phyloP scores from a whole-genome alignment of 2,329 filamentous ascomycete species.

The Trichoderma sp. region DNA sequence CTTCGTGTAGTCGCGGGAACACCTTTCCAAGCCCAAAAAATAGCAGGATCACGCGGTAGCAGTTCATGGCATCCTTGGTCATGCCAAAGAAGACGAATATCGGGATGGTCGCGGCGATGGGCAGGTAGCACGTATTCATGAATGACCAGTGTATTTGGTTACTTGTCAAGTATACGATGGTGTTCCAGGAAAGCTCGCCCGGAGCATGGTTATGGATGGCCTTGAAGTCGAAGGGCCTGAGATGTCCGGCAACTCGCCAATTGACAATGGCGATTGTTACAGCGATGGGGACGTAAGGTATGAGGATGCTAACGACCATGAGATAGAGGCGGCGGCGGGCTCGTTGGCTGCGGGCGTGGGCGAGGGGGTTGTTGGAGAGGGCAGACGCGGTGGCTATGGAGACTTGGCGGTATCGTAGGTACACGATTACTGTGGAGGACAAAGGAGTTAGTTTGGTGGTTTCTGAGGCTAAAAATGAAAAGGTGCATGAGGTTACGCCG shows the following conservation, averaged over 20 bases:
- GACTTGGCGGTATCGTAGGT: slow-evolving; percentile 52
- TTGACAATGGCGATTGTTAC: slow-evolving; percentile 49
- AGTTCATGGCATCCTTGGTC: slow-evolving; percentile 57
- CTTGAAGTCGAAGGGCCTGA: slow-evolving; percentile 47
- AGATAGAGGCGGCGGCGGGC: slow-evolving; percentile 58
- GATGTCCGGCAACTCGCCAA: slow-evolving; percentile 39
- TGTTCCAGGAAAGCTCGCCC: slow-evolving; percentile 46
- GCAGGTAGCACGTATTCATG: slow-evolving; percentile 54
- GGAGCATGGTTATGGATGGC: slow-evolving; percentile 47
- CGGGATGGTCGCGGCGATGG: slow-evolving; percentile 51
- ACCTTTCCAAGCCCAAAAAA: slow-evolving; percentile 48
- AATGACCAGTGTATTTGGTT: slow-evolving; percentile 44
- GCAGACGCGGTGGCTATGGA: slow-evolving; percentile 47
- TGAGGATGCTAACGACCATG: slow-evolving; percentile 57
- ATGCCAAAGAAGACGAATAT: slow-evolving; percentile 61
- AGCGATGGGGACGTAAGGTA: slow-evolving; percentile 56
- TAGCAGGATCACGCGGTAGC: slow-evolving; percentile 50
- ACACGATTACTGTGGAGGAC: slow-evolving; percentile 48
- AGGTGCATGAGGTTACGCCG: too few species aligned
- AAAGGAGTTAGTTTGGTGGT: background rate
- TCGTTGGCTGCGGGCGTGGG: slow-evolving; percentile 50
- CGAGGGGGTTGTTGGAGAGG: slow-evolving; percentile 47
- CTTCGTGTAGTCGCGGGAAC: slow-evolving; percentile 48
- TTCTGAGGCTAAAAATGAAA: background rate
- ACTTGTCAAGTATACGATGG: slow-evolving; percentile 52